Evolutionary conservation across 1,284 basidiomycete species (phyloP).

Genomic region (Malassezia restricta): DNA sequence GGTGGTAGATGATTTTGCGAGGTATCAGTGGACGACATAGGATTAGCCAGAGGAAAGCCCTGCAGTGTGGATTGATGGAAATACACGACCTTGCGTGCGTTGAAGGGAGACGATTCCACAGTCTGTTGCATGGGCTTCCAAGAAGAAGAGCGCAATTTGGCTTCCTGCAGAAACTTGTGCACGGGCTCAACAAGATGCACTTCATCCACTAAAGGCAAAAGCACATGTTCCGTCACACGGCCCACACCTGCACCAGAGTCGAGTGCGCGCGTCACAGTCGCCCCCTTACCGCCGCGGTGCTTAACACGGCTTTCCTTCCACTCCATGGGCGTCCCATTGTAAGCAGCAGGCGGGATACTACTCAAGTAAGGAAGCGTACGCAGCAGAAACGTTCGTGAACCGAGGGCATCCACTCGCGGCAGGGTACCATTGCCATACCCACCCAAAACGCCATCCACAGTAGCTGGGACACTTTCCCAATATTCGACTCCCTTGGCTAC

Average conservation of each 20-base stretch:
- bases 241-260: conserved; percentile 45
- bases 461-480: conserved; percentile 41
- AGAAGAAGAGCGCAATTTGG: conserved; percentile 21
- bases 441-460: conserved; percentile 41
- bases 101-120: conserved; percentile 24
- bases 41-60: conserved; percentile 29
- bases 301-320: conserved; percentile 29
- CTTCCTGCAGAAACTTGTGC: conserved; percentile 36
- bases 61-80: conserved; percentile 41
- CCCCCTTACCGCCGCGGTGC: conserved; percentile 28
- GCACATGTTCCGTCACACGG: conserved; percentile 35
- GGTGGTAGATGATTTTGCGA: background rate
- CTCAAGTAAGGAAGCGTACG: conserved; percentile 32
- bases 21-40: conserved; percentile 12
- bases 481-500: conserved; percentile 39
- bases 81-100: conserved; percentile 37
- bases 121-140: conserved; percentile 29
- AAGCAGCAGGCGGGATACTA: conserved; percentile 28
- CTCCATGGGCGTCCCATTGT: conserved; percentile 19
- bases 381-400: conserved; percentile 40
- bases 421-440: conserved; percentile 38
- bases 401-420: conserved; percentile 40
- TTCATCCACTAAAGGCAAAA: conserved; percentile 39
- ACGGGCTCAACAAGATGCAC: conserved; percentile 45
- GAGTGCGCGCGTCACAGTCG: conserved; percentile 30